A percentile compares a stretch with the other conserved stretches of the same genome.
phyloP scores from a whole-genome alignment of 495 filamentous ascomycete species.

The Hypoxylon cercidicola region DNA sequence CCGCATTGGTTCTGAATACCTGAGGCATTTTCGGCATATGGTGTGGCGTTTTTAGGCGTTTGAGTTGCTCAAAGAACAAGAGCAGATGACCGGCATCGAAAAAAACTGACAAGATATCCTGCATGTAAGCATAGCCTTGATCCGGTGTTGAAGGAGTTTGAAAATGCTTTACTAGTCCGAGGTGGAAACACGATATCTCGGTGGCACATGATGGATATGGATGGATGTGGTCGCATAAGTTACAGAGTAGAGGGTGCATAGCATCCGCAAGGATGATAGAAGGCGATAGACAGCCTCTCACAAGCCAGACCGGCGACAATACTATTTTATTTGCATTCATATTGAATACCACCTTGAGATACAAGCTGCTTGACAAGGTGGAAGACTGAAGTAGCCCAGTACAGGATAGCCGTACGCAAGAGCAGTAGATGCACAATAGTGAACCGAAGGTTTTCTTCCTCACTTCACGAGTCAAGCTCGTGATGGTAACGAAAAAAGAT shows the following conservation, averaged over 20 bases:
- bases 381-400: no score
- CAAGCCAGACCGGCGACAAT: constrained; percentile 29
- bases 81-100: no score
- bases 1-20: constrained; percentile 46
- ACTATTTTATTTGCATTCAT: constrained; percentile 21
- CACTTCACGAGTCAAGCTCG: constrained; percentile 50
- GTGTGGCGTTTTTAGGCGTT: constrained; percentile 37
- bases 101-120: no score
- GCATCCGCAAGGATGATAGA: constrained; percentile 25
- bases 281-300: constrained; percentile 6
- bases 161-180: constrained; percentile 1
- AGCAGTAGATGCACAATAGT: no score
- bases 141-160: no score
- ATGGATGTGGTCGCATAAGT: constrained; percentile 17
- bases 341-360: no score
- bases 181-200: constrained; percentile 21
- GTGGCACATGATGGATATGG: constrained; percentile 13
- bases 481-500: constrained; percentile 61
- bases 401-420: no score
- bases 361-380: no score
- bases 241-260: constrained; percentile 4
- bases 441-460: no score
- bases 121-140: no score
- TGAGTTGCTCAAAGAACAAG: constrained; percentile 5
- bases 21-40: constrained; percentile 15